Evolutionary conservation across 2,329 filamentous ascomycete genomes (phyloP), one percentile per base, ranked within the genome.

Genomic region (Claviceps cyperi): DNA sequence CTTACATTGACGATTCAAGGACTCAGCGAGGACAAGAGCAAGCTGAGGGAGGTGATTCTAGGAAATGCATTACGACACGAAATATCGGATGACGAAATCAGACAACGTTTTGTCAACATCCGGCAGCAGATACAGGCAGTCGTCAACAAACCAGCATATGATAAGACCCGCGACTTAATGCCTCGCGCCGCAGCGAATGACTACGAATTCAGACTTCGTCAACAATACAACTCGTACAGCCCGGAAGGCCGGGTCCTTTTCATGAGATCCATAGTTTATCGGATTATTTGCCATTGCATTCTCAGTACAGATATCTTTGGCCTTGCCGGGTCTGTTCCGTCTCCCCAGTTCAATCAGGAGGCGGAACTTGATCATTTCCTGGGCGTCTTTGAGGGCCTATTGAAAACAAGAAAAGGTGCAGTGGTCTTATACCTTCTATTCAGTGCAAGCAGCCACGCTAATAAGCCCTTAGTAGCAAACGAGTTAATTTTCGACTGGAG

Each of bases 241-340:
- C 19, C 1, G 1, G 0, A 1, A 14, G n/a, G 15, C 19, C 19
- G 39, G 0, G 1, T 22, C 19, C 15, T 14, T 14, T 1, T 41
- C 5, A 15, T 41, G 11, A 22, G 40, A 24, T 13, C 14, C 1
- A 2, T 1, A 7, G 2, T 43, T 1, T 43, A 43, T 43, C 0
- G 24, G 2, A 24, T n/a, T 2, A n/a, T 43, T 21, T 2, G 15
- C 15, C 2, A 22, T 22, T 22, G 1, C 8, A 24, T 24, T n/a
- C 1, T 43, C 1, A 14, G 14, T 13, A 1, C 4, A 15, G 19
- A 43, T 24, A 6, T 14, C 13, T n/a, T 43, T 7, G 39, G 19
- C 11, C 11, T 41, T 2, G 11, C 14, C 7, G 5, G 6, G 5
- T 13, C 2, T 22, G 13, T 22, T 22, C 0, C 0, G 19, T 2